Evolutionary conservation across 768 basidiomycete genomes (phyloP).

Genomic region (Tephrocybe sp.): DNA sequence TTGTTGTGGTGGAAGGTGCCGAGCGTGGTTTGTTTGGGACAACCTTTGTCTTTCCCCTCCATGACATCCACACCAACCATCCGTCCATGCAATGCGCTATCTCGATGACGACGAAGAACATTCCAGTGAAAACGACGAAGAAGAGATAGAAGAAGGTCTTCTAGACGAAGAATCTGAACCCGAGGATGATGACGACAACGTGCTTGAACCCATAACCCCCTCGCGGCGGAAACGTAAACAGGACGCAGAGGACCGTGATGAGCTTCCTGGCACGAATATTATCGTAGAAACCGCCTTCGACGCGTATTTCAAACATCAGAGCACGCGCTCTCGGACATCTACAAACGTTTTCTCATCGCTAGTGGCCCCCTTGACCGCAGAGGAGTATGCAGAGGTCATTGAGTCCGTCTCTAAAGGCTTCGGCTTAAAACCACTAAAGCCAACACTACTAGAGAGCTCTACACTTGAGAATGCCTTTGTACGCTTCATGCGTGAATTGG

Average conservation of each 20-base stretch:
- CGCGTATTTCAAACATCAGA: slow-evolving; percentile 72
- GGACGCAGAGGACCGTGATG: slow-evolving; percentile 9
- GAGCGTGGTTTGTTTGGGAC: not conserved
- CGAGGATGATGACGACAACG: not conserved
- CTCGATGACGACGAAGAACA: slow-evolving; percentile 8
- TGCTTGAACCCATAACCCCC: slow-evolving; percentile 1
- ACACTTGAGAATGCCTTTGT: slow-evolving; percentile 42
- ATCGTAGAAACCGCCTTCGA: slow-evolving; percentile 76
- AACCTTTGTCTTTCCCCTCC: not conserved
- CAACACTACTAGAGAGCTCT: slow-evolving; percentile 29
- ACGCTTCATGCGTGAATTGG: slow-evolving; percentile 68
- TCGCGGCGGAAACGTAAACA: slow-evolving; percentile 12
- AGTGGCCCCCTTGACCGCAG: slow-evolving; percentile 65
- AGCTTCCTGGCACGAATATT: slow-evolving; percentile 22
- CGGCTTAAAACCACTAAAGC: slow-evolving; percentile 29
- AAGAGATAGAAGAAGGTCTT: slow-evolving; percentile 12
- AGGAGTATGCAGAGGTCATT: slow-evolving; percentile 53
- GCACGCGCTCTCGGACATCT: slow-evolving; percentile 69
- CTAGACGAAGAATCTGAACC: slow-evolving; percentile 16
- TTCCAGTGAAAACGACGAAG: slow-evolving; percentile 14
- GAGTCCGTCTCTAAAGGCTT: slow-evolving; percentile 21
- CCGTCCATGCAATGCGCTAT: not conserved
- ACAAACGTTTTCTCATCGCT: slow-evolving; percentile 75
- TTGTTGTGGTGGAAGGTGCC: not conserved
- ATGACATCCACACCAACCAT: too few species aligned